Conservation (phyloP, 352 stramenopile genomes). For the Phytophthora podocarpi region DNA sequence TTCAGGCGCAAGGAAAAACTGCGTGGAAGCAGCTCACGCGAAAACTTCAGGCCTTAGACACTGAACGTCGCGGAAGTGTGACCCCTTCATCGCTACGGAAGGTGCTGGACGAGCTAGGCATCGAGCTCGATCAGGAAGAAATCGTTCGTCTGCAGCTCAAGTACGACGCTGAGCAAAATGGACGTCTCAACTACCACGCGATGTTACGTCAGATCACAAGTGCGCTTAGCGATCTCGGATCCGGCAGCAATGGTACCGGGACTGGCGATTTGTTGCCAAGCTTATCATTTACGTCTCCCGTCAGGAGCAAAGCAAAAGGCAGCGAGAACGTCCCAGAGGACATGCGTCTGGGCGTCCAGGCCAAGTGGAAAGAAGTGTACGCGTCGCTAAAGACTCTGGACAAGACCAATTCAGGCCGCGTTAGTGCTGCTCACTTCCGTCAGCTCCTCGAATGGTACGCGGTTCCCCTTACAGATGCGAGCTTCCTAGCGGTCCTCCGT, state of each 20-base stretch:
- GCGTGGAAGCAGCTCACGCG: slow-evolving; percentile 66
- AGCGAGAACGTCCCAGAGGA: slow-evolving; percentile 42
- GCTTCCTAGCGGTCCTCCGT: slow-evolving; percentile 62
- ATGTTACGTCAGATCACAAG: slow-evolving; percentile 69
- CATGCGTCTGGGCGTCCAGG: slow-evolving; percentile 56
- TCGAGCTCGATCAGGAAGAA: slow-evolving; percentile 66
- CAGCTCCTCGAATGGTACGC: slow-evolving; percentile 80
- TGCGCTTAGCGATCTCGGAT: slow-evolving; percentile 44
- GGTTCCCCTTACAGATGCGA: slow-evolving; percentile 53
- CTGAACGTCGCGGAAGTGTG: slow-evolving; percentile 51
- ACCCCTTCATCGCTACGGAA: slow-evolving; percentile 59
- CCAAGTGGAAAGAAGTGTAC: slow-evolving; percentile 80
- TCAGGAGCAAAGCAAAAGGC: slow-evolving; percentile 5
- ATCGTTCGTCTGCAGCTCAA: slow-evolving; percentile 72
- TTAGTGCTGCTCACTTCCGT: slow-evolving; percentile 68
- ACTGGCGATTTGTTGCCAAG: slow-evolving; percentile 31
- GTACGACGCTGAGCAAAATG: slow-evolving; percentile 78
- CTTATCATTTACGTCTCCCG: slow-evolving; percentile 24
- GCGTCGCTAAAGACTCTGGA: slow-evolving; percentile 69
- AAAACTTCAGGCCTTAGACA: slow-evolving; percentile 70
- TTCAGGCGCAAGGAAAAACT: slow-evolving; percentile 51
- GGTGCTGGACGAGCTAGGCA: slow-evolving; percentile 58
- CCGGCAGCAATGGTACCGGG: not conserved
- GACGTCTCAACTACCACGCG: slow-evolving; percentile 66
- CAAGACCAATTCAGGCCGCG: slow-evolving; percentile 52